Evolutionary conservation across 441 rosid species (phyloP).

Genomic region (Capsella rubella): DNA sequence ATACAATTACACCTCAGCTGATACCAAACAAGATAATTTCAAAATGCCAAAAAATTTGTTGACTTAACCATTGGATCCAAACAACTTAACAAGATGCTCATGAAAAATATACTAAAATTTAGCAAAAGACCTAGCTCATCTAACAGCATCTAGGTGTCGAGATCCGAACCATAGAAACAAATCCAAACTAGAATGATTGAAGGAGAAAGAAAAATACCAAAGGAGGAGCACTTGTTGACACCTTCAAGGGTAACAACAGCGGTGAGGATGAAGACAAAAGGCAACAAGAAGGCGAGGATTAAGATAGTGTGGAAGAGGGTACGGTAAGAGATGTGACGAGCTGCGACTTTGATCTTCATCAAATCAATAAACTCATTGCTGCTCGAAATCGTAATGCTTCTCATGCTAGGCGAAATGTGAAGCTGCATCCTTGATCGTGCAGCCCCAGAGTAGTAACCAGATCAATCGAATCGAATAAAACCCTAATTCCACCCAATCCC

Average conservation of each 20-base stretch:
- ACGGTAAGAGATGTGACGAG: slow-evolving; percentile 98
- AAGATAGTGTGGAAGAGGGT: slow-evolving; percentile 96
- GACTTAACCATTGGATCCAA: slow-evolving; percentile 24
- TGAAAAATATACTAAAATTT: slow-evolving; percentile 3
- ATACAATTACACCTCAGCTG: neutral
- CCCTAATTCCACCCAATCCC: slow-evolving; percentile 50
- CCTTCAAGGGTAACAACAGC: slow-evolving; percentile 99
- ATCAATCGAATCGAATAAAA: slow-evolving; percentile 36
- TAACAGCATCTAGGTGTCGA: slow-evolving; percentile 5
- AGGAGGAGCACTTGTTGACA: slow-evolving; percentile 99
- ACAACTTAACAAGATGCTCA: slow-evolving; percentile 8
- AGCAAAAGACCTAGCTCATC: neutral
- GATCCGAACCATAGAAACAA: slow-evolving; percentile 17
- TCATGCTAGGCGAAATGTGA: slow-evolving; percentile 99
- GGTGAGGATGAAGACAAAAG: slow-evolving; percentile 96
- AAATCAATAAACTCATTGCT: slow-evolving; percentile 97
- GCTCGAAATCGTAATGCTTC: slow-evolving; percentile 96
- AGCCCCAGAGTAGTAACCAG: slow-evolving; percentile 53
- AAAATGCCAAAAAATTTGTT: slow-evolving; percentile 2
- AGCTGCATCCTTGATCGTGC: slow-evolving; percentile 96
- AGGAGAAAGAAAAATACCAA: slow-evolving; percentile 56
- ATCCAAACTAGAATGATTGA: neutral
- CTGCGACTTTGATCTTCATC: slow-evolving; percentile 99
- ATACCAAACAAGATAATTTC: neutral
- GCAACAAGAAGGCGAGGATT: slow-evolving; percentile 96